Evolutionary conservation across 176 grass and related monocot genomes (phyloP).

Genomic region (maize (Zea mays)): Zm-B73-REFERENCE-NAM-5.0 NC_050100.1:12554501-12555000

Average conservation of each 20-base stretch:
- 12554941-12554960: neutral
- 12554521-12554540: neutral
- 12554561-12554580: slow-evolving; percentile 8
- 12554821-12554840: neutral
- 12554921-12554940: neutral
- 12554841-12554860: neutral
- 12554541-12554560: neutral
- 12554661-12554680: neutral
- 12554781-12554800: neutral
- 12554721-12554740: neutral
- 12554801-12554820: neutral
- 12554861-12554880: neutral
- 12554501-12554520: neutral
- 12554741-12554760: neutral
- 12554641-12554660: slow-evolving; percentile 23
- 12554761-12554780: neutral
- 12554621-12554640: neutral
- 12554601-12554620: slow-evolving; percentile 3
- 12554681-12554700: neutral
- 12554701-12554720: neutral
- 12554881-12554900: neutral
- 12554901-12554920: neutral
- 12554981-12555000: slow-evolving; percentile 3
- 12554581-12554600: neutral
- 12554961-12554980: neutral